Conservation (phyloP, 139 green algal genomes). For the Desmodesmus armatus region DNA sequence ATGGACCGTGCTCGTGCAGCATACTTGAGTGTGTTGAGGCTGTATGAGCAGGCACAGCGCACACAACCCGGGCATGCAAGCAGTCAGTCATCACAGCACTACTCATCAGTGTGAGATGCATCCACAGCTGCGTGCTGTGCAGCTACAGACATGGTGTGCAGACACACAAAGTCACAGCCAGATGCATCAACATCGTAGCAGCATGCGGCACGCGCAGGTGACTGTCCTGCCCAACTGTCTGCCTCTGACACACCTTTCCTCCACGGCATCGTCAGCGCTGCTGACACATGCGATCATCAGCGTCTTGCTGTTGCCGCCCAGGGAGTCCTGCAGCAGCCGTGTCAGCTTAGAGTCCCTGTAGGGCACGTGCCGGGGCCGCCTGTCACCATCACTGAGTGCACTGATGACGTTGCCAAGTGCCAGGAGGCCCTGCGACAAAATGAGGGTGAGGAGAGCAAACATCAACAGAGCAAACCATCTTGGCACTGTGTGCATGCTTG, state of each 20-base stretch:
- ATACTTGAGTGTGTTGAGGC: conserved; percentile 76
- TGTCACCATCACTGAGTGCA: conserved; percentile 60
- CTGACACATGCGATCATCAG: conserved; percentile 87
- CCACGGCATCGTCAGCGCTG: conserved; percentile 78
- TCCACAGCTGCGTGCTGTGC: conserved; percentile 75
- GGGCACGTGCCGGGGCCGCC: conserved; percentile 74
- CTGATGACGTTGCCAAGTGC: conserved; percentile 79
- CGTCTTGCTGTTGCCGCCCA: conserved; percentile 85
- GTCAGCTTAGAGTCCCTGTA: conserved; percentile 87
- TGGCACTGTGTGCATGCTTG: too few species aligned
- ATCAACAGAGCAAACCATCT: too few species aligned
- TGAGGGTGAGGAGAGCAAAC: too few species aligned
- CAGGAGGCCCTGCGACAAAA: conserved; percentile 42
- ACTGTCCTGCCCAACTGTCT: conserved; percentile 80
- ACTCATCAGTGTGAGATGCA: conserved; percentile 34
- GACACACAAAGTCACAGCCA: conserved; percentile 90
- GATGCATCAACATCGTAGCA: conserved; percentile 90
- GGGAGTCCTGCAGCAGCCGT: conserved; percentile 77
- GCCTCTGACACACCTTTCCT: too few species aligned
- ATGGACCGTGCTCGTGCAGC: conserved; percentile 82
- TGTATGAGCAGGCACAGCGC: too few species aligned
- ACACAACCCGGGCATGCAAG: too few species aligned
- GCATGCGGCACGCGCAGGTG: conserved; percentile 65
- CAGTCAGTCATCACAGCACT: too few species aligned
- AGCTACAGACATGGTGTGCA: conserved; percentile 90